Base-by-base conservation (phyloP, 2,329 filamentous ascomycete species). In the Polytolypa hystricis region DNA sequence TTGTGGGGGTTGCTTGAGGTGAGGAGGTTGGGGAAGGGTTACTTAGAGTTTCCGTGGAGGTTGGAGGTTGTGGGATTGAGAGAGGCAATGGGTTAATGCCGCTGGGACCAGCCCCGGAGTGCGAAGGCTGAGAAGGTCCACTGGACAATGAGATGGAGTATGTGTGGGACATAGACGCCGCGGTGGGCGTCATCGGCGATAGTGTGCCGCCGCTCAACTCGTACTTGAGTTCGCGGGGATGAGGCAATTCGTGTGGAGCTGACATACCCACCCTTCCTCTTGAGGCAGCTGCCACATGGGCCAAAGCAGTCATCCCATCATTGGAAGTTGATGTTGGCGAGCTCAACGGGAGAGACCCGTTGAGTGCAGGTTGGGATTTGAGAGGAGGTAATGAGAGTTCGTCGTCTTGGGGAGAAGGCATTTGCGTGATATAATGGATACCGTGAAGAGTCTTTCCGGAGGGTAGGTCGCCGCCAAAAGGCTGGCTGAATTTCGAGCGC, bases 401-500 rank as follows among this genome's bases (percentile, higher is more conserved):
- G n/a, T 43, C 37, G 21, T 31, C 21, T 26, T 30, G 28, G 3
- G 43, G 38, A 5, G 43, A 42, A 4, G 41, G 35, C 37, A 41
- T 45, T 12, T 37, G 41, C 4, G 43, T 45, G 10, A 45, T 45
- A 32, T 43, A 45, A 11, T 42, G 33, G 14, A 45, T 45, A 19
- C 43, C 38, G 21, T 42, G 43, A 11, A 45, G 29, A 12, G 33
- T 38, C 32, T 40, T 45, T 4, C 33, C 35, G 26, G 38, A 14
- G 14, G 39, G 31, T 35, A 35, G 11, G 8, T 35, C 32, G 9
- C 19, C 18, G n/a, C 14, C 15, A n/a, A 8, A 9, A 19, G 25
- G 29, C 3, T 26, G 35, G 11, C 31, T 19, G 15, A 12, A 8
- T 15, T 35, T 34, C 11, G 21, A 17, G 12, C 36, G 15, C 18